These are phyloP conservation scores for Colletotrichum sansevieriae DNA, from an alignment of 2,329 filamentous ascomycete species.

Conservation along the genomic window DNA sequence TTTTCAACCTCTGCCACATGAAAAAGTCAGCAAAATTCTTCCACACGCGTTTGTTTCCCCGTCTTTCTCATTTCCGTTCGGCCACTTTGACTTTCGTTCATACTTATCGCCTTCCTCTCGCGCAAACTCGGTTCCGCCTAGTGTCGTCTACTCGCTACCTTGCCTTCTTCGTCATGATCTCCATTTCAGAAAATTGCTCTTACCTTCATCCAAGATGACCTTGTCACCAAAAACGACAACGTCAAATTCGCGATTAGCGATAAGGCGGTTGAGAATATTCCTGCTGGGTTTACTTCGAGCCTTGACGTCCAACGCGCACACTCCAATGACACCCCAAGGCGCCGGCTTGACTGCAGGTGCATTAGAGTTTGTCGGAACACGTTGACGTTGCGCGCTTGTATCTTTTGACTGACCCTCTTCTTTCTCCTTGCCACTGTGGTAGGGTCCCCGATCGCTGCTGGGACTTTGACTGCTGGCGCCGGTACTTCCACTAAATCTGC, in stretches of 20 bases:
- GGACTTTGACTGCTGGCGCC: conserved; percentile 85
- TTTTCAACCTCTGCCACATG: conserved; percentile 80
- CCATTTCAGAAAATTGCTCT: conserved; percentile 41
- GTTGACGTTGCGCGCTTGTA: conserved; percentile 37
- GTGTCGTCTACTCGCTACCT: background rate
- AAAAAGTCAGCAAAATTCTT: conserved; percentile 14
- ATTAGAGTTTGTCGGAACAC: conserved; percentile 47
- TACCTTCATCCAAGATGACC: conserved; percentile 93
- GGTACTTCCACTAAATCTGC: conserved; percentile 85
- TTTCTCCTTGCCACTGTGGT: conserved; percentile 63
- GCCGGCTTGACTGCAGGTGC: conserved; percentile 63
- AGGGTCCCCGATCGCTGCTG: conserved; percentile 74
- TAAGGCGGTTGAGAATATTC: conserved; percentile 93
- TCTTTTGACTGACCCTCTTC: conserved; percentile 61
- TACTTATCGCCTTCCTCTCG: no score
- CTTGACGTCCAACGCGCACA: conserved; percentile 96
- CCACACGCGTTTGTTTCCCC: background rate
- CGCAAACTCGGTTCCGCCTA: background rate
- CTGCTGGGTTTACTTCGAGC: conserved; percentile 96
- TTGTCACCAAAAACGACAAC: conserved; percentile 99
- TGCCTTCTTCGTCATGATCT: background rate
- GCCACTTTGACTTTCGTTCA: background rate
- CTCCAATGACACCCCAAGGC: conserved; percentile 81
- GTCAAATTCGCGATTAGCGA: conserved; percentile 92
- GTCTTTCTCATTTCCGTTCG: background rate